Evolutionary conservation across 805 yeast genomes (phyloP), one percentile per base, ranked within the genome.

Genomic region (Wickerhamomyces canadensis): DNA sequence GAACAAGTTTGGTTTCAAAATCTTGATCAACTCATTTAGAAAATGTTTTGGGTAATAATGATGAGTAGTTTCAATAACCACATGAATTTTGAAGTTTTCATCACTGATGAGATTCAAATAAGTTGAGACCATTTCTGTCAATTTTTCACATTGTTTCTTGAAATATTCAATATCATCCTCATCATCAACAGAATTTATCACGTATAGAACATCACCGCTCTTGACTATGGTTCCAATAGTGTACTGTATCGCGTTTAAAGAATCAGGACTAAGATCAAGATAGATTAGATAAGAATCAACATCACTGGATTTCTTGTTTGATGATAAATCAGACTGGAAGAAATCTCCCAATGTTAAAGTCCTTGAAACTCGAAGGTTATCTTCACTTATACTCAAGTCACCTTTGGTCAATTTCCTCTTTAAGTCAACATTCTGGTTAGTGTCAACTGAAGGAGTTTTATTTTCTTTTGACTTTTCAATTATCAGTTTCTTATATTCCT

Each of bases 191-290:
- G 75, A 80, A 47, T 75, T 74, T 19, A 54, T 35, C 16, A 86
- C 74, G 55, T 84, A 85, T 37, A 88, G 60, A 1, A 88, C 86
- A 37, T 87, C 83, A 0, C 93, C 93, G 52, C 85, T 88, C 17
- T 80, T 82, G 33, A 88, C 67, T 1, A 87, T 81, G 0, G 95
- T 76, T 3, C 97, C 97, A 48, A 89, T 68, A 30, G 88, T 76
- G 84, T 96, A 88, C 51, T 86, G 93, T 17, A 89, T 66, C 0
- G 96, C 93, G 58, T 83, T 84, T 27, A 71, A 68, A 2, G 95
- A 80, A 55, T 87, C 96, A 0, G 86, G 83, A 4, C 91, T 78
- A 44, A 83, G 72, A 56, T 89, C 96, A 65, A 83, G 74, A 52
- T 93, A 86, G 16, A 87, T 71, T 33, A 88, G 61, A 57, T 79